Conservation (phyloP, 345 rosid genomes). For the Eucalyptus camaldulensis region DNA sequence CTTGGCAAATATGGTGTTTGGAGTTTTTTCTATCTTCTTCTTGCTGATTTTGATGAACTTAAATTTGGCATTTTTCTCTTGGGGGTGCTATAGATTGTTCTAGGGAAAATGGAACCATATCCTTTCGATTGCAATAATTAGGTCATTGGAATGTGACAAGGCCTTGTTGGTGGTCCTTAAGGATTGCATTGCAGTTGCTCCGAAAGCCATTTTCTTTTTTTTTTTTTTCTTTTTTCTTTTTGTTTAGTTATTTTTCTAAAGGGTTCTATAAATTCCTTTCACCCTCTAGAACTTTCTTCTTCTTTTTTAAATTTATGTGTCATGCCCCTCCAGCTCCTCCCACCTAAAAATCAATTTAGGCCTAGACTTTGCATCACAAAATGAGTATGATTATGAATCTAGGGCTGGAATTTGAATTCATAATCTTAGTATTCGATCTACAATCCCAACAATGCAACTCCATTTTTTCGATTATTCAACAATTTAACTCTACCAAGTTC, state of each 20-base stretch:
- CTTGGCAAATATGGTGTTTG: not conserved
- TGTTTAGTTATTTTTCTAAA: not conserved
- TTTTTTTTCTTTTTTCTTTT: no score
- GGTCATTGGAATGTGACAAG: not conserved
- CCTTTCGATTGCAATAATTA: not conserved
- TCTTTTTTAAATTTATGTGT: not conserved
- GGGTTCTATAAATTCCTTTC: not conserved
- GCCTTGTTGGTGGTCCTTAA: not conserved
- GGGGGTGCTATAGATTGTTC: not conserved
- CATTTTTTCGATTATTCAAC: not conserved
- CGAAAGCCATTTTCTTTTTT: not conserved
- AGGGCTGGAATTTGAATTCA: not conserved
- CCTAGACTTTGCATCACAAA: not conserved
- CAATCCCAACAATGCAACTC: not conserved
- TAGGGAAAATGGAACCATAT: not conserved
- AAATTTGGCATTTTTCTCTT: not conserved
- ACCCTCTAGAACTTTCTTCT: not conserved
- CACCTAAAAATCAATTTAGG: not conserved
- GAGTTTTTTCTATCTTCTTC: not conserved
- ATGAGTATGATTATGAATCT: not conserved
- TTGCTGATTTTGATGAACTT: not conserved
- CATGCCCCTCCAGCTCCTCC: not conserved
- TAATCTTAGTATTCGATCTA: not conserved
- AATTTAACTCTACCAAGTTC: not conserved
- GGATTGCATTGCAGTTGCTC: not conserved